Evolutionary conservation across 2,329 filamentous ascomycete genomes (phyloP), one percentile per base, ranked within the genome.

Genomic region (Fusarium sambucinum): DNA sequence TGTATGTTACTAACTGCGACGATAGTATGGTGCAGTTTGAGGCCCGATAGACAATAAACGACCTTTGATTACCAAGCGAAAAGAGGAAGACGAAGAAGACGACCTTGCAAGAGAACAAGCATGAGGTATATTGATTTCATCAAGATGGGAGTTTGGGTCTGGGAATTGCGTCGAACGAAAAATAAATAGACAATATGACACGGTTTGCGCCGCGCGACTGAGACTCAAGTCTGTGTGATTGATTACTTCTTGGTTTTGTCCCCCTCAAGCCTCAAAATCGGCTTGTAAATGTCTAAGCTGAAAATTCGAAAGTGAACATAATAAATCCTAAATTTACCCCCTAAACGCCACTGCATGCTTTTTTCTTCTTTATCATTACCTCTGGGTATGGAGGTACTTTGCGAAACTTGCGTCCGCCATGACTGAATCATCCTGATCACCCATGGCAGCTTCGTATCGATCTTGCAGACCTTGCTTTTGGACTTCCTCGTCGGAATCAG

Each of bases 11-110:
- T 74, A 52, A 73, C 37, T 17, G 2, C 16, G 10, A 13, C 9
- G 45, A 16, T 59, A 97, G 95, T 77, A 97, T 98, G 94, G 94
- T 98, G 52, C 96, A 99, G 82, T 98, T 99, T 76, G 94, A 99
- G 85, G 96, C 96, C 52, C 89, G 95, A 81, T 98, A 66, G 59
- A 37, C 48, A 38, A 32, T 12, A 19, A 29, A 33, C 37, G 27
- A 56, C 42, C 19, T 44, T 57, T 27, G 41, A 58, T 38, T 48
- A 63, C 58, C 29, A 68, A 59, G 54, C 58, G 63, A 63, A 25
- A 25, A 55, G 50, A 51, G 27, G n/a, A 45, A 45, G 42, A 42
- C 12, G 16, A 58, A 65, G 44, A 45, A 19, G 12, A 58, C 67
- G 44, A 54, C n/a, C 41, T 27, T 56, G 19, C 41, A 30, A 62